Evolutionary conservation across 192 early-diverging fungal species (phyloP), one percentile per base, ranked within the genome.

Genomic region (Radiomyces spectabilis): DNA sequence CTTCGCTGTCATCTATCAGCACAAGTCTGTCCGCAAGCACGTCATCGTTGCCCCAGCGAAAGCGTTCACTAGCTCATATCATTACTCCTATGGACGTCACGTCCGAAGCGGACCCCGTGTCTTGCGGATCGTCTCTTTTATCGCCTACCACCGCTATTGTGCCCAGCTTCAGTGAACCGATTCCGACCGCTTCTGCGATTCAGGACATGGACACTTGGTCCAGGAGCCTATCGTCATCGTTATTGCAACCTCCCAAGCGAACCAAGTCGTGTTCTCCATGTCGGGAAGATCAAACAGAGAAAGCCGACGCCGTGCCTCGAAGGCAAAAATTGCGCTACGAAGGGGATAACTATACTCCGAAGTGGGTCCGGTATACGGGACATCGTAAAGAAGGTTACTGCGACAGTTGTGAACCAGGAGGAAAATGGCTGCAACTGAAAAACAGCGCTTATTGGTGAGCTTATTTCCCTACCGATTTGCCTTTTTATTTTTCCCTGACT

Each of bases 361-460:
- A 78, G 57, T 87, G 84, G 85, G 89, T 92, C 26, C 73, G 88
- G 27, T 78, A 78, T 59, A 73, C 72, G 19, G 88, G 89, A 0
- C 81, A 84, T 37, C 59, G 75, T n/a, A 91, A 89, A 62, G 87
- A 91, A 52, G 89, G 89, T 0, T 86, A 85, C 51, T 92, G 90
- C 69, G 87, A 91, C 27, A 77, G 77, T 24, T 92, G 90, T 51
- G 53, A 72, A 26, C 86, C 87, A 0, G 24, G 24, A 13, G 88
- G 88, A 5, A 88, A 88, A 53, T 92, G 89, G 87, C 73, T 92
- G 39, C 88, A 92, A 63, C 75, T 92, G 22, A 92, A 91, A 57
- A 92, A 92, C 68, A 87, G 85, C 53, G 90, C 90, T 6, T 92
- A 78, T 53, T 92, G 90, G 90, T 85, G 61, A 55, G 62, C 29